Evolutionary conservation across 441 rosid species (phyloP).

Genomic region (Populus hybrid): DNA sequence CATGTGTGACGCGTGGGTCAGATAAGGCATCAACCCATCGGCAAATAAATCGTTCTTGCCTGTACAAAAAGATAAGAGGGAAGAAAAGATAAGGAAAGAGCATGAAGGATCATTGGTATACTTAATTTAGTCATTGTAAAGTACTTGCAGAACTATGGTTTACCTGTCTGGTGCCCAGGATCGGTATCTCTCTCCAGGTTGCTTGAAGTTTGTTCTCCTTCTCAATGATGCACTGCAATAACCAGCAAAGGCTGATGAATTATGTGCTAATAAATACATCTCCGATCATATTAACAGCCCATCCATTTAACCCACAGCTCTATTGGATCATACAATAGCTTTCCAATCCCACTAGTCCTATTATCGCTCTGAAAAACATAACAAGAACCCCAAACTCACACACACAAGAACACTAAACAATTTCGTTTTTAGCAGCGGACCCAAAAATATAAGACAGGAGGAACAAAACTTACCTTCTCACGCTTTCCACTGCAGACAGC

Average conservation of each 20-base stretch:
- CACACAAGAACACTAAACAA: not conserved
- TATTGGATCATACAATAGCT: not conserved
- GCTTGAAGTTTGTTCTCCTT: constrained; percentile 97
- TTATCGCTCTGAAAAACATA: not conserved
- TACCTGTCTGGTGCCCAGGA: constrained; percentile 86
- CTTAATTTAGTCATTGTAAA: not conserved
- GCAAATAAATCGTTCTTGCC: constrained; percentile 81
- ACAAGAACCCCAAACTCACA: not conserved
- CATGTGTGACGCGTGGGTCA: constrained; percentile 83
- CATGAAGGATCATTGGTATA: not conserved
- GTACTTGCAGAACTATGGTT: not conserved
- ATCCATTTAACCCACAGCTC: not conserved
- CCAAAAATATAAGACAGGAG: not conserved
- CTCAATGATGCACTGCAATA: constrained; percentile 59
- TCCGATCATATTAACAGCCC: not conserved
- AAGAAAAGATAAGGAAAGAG: not conserved
- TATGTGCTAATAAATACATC: not conserved
- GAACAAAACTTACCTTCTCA: constrained; percentile 55
- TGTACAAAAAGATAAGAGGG: constrained; percentile 20
- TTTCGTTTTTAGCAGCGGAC: not conserved
- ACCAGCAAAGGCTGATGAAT: not conserved
- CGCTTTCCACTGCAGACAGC: constrained; percentile 61
- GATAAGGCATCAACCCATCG: constrained; percentile 75
- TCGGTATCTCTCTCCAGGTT: constrained; percentile 89
- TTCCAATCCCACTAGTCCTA: not conserved